Base-by-base conservation (phyloP, 352 stramenopile species). In the Globisporangium middletonii region DNA sequence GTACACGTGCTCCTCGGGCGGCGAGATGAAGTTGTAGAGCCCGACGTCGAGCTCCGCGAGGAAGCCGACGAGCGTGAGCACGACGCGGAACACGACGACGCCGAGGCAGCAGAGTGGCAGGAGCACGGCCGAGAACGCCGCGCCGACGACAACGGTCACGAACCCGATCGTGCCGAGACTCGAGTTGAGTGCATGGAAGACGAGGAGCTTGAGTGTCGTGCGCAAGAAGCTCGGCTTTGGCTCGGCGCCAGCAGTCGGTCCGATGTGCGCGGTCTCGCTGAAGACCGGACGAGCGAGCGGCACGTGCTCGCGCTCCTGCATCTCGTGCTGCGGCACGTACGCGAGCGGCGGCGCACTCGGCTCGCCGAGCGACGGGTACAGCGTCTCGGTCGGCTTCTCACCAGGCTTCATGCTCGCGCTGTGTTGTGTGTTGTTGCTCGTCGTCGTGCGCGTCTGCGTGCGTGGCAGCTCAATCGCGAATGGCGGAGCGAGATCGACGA, bases 141-240 rank as follows among this genome's bases (percentile, higher is more conserved):
- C 51, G 51, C 73, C 79, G 18, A 69, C 63, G 48, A 68, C 57
- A 13, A 83, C 69, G 3, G 80, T 59, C 3, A 69, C 64, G 57
- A 87, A 88, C 54, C 62, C 72, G 4, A 68, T 37, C 7, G 65
- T 52, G 16, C 71, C 77, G 18, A 90, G 65, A 50, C 74, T 53
- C 9, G 72, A 69, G 68, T 86, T 90, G 49, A 83, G 52, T 55
- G 71, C 67, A 52, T 86, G 73, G 69, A 90, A 86, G 46, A 90
- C 49, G 38, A 76, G 59, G 28, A 89, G 78, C 43, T 72, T 74
- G 30, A 83, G 53, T 48, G 71, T 73, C 54, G 61, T 64, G 54
- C 63, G 57, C 51, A 83, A 51, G 49, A 79, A 70, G 48, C 63
- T 50, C 42, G 65, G 50, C 8, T 44, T 12, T 42, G 43, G 33